Base-by-base conservation (phyloP, 257 asterid species). In the Cordia subcordata region DNA sequence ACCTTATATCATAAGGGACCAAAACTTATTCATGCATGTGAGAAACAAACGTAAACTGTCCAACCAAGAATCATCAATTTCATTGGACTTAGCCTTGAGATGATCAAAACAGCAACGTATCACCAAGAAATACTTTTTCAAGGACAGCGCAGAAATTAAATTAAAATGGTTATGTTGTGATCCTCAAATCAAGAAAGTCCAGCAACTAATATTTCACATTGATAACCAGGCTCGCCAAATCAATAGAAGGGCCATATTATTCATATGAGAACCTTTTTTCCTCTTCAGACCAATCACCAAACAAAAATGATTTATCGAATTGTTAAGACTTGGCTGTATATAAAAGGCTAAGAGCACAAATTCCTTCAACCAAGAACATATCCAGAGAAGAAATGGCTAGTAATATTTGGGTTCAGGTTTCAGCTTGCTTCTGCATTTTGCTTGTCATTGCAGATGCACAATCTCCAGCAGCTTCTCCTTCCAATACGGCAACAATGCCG, bases 401-500 rank as follows among this genome's bases (percentile, higher is more conserved):
- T 32, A 59, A 67, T 40, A 21, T 60, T 53, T 79, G 84, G 80
- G 60, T 72, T 57, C 72, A 57, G 61, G 67, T 83, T 64, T 53
- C 76, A 35, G 53, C 84, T 68, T 82, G 69, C 85, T 57, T 77
- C 63, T 72, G 76, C 84, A 73, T 88, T 58, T 74, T 76, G 18
- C 52, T 80, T 23, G 80, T 76, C 32, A 61, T 76, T 27, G 89
- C 77, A 50, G 67, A 79, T 80, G 91, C 84, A 37, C 99, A 88
- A 79, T 68, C 89, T 60, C 98, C 98, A 2, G 89, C 90, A 44
- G 84, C 82, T 72, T 76, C 96, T 53, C 98, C 96, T 8, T 57
- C 91, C 49, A 27, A 66, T 0, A 45, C 80, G 19, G 69, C 81
- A 14, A 77, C 82, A 12, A 72, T 85, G n/a, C 42, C 78, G 1